These are phyloP conservation scores for Venturiaceae sp. DNA, from an alignment of 2,329 filamentous ascomycete species.

Conservation along the genomic window DNA sequence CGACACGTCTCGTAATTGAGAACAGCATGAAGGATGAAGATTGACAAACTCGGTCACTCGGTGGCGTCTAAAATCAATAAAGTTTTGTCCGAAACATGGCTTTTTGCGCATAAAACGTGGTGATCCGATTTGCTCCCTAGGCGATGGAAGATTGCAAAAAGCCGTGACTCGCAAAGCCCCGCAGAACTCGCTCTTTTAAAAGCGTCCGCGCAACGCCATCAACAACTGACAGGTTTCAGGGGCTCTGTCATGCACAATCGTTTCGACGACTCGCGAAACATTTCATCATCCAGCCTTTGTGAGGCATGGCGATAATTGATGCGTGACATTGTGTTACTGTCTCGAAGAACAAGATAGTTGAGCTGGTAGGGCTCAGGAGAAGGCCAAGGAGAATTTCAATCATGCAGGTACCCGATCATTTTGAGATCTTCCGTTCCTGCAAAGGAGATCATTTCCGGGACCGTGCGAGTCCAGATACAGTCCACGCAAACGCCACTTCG, in stretches of 20 bases:
- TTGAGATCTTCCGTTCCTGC: neutral
- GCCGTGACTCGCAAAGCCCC: neutral
- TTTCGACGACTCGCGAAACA: neutral
- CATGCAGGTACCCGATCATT: neutral
- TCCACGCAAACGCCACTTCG: neutral
- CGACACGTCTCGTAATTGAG: no score
- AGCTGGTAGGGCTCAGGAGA: no score
- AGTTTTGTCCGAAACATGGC: neutral
- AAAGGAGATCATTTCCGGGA: neutral
- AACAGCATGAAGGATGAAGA: no score
- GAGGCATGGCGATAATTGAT: no score
- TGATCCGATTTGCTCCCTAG: neutral
- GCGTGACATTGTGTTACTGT: no score
- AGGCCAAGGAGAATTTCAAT: neutral
- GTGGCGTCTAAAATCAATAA: no score
- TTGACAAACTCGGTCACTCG: no score
- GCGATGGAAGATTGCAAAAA: neutral
- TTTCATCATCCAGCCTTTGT: no score
- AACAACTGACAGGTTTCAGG: neutral
- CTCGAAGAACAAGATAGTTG: no score
- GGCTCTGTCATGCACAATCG: neutral
- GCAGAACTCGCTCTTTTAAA: neutral
- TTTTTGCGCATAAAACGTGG: neutral
- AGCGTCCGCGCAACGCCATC: neutral
- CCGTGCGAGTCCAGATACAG: neutral